A percentile compares a stretch with the other conserved stretches of the same genome.
These are phyloP conservation scores for Rhizomucor pusillus DNA, from an alignment of 371 early-diverging fungal genomes.

Conservation along the genomic window DNA sequence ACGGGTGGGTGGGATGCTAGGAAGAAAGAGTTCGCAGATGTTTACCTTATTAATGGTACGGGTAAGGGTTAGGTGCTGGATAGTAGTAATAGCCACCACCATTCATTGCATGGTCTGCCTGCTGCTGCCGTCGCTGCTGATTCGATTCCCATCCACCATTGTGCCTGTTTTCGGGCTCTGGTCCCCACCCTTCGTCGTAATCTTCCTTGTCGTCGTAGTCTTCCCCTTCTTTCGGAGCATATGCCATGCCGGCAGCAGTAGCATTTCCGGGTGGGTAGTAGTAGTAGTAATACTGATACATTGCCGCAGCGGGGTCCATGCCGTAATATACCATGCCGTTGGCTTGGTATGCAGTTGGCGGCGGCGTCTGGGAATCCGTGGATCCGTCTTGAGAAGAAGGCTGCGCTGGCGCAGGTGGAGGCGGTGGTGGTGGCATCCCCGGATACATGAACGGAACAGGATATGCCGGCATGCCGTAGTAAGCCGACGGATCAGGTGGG, in stretches of 20 bases:
- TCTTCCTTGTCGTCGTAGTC: background rate
- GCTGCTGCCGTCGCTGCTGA: constrained; percentile 1
- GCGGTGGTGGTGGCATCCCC: constrained; percentile 9
- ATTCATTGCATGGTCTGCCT: background rate
- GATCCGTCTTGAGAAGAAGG: constrained; percentile 2
- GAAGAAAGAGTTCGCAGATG: too few species aligned
- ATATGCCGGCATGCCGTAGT: constrained; percentile 4
- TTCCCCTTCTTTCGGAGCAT: background rate
- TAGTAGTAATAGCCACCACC: constrained; percentile 6
- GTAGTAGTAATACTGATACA: constrained; percentile 30
- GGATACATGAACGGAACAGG: constrained; percentile 17
- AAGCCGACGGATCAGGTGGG: background rate
- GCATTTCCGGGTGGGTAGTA: constrained; percentile 20
- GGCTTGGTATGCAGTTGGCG: constrained; percentile 31
- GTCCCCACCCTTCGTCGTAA: constrained; percentile 16
- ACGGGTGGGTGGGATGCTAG: too few species aligned
- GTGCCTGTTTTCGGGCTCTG: constrained; percentile 1
- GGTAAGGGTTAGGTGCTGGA: background rate
- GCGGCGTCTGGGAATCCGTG: constrained; percentile 1
- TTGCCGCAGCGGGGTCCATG: constrained; percentile 25
- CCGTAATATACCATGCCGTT: constrained; percentile 43
- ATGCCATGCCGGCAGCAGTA: constrained; percentile 1
- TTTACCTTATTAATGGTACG: too few species aligned
- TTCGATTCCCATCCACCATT: constrained; percentile 4
- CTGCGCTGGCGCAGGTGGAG: too few species aligned